Evolutionary conservation across 2,329 filamentous ascomycete species (phyloP).

Genomic region (Fusarium sp.): DNA sequence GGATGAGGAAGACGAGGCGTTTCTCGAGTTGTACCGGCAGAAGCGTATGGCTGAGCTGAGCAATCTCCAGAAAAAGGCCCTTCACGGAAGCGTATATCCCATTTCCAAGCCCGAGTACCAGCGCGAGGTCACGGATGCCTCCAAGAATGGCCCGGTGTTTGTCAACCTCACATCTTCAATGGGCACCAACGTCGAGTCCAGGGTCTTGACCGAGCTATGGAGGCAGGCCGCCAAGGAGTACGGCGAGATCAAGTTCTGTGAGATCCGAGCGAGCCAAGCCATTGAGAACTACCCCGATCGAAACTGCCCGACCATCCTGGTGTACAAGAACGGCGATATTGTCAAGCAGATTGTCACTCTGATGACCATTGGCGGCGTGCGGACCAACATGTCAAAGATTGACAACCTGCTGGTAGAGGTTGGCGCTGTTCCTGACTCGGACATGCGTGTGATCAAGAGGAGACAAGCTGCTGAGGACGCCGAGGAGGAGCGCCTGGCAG

Average conservation of each 20-base stretch:
- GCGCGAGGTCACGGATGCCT: constrained; percentile 91
- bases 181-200: constrained; percentile 86
- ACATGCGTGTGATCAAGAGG: constrained; percentile 79
- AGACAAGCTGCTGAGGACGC: constrained; percentile 70
- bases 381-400: constrained; percentile 78
- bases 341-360: constrained; percentile 92
- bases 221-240: constrained; percentile 84
- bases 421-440: constrained; percentile 81
- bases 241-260: constrained; percentile 96
- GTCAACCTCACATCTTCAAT: constrained; percentile 85
- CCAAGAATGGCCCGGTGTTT: constrained; percentile 74
- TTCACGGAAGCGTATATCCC: constrained; percentile 92
- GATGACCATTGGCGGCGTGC: constrained; percentile 78
- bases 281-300: constrained; percentile 96
- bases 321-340: constrained; percentile 95
- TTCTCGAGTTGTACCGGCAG: constrained; percentile 87
- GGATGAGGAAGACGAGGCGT: constrained; percentile 94
- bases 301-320: constrained; percentile 93
- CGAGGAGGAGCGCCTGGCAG: constrained; percentile 65
- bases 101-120: constrained; percentile 95
- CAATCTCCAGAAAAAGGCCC: constrained; percentile 77
- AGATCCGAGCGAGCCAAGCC: constrained; percentile 91
- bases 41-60: constrained; percentile 88
- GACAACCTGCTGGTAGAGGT: constrained; percentile 85
- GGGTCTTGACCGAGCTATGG: constrained; percentile 88